Percentiles rank a stretch among this genome's conserved stretches.
Conservation (phyloP, 257 asterid species). For the Capsicum pubescens region DNA sequence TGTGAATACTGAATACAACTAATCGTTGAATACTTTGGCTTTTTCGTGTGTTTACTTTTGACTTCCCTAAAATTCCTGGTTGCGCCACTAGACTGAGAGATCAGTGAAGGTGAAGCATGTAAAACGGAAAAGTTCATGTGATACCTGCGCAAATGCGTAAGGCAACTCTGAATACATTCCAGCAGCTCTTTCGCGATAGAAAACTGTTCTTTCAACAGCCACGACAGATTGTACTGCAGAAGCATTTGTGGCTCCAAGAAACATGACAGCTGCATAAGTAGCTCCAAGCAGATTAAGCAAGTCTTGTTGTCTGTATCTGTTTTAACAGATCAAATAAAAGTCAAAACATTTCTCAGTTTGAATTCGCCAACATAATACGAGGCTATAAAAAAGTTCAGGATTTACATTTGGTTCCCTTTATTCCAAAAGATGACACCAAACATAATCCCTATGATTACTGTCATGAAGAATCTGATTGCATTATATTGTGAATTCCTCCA, state of each 20-base stretch:
- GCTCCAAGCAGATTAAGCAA: constrained; percentile 83
- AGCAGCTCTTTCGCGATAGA: constrained; percentile 89
- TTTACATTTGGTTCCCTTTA: constrained; percentile 56
- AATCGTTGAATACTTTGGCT: neutral
- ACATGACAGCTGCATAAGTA: constrained; percentile 75
- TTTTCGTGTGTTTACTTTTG: neutral
- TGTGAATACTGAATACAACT: neutral
- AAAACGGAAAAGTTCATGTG: neutral
- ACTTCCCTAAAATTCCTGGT: neutral
- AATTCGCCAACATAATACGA: neutral
- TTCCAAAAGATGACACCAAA: constrained; percentile 79
- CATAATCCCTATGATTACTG: constrained; percentile 52
- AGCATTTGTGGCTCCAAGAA: constrained; percentile 82
- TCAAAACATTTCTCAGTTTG: neutral
- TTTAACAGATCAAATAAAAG: neutral
- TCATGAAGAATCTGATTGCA: constrained; percentile 64
- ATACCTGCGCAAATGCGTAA: constrained; percentile 86
- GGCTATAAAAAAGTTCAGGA: constrained; percentile 13
- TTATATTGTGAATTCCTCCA: constrained; percentile 73
- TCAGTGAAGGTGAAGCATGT: neutral
- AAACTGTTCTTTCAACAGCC: constrained; percentile 73
- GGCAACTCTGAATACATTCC: constrained; percentile 92
- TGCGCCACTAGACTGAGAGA: neutral
- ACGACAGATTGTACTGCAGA: constrained; percentile 79
- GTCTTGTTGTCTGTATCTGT: constrained; percentile 74